Percentiles rank a stretch among this genome's conserved stretches.
Conservation (phyloP, 495 filamentous ascomycete species). For the Penicillium longicatenatum region DNA sequence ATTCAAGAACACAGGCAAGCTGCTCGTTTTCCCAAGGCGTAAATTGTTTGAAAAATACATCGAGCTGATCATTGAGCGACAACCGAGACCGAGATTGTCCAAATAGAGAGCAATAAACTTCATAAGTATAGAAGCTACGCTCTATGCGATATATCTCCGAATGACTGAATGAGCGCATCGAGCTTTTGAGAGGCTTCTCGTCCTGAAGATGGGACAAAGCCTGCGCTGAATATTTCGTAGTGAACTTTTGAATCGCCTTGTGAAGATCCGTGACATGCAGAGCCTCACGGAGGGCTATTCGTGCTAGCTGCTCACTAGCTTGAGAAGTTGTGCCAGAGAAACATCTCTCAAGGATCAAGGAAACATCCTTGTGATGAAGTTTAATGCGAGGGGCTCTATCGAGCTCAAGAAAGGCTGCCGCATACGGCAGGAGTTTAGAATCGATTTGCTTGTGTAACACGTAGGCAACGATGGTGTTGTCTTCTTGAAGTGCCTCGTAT, state of each 20-base stretch:
- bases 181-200: neutral
- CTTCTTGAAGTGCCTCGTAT: neutral
- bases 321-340: neutral
- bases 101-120: neutral
- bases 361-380: neutral
- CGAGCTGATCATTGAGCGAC: neutral
- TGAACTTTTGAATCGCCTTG: neutral
- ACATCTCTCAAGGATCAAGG: neutral
- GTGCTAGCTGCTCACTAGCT: neutral
- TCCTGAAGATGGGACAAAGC: neutral
- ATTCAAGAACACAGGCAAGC: neutral
- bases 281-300: neutral
- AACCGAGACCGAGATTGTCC: neutral
- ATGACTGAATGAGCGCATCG: neutral
- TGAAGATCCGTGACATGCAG: neutral
- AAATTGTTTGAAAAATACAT: neutral
- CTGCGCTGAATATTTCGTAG: neutral
- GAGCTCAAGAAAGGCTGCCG: neutral
- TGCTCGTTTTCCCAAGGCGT: conserved; percentile 2
- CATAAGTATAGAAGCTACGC: neutral
- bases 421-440: neutral
- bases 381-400: neutral
- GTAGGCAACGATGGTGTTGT: neutral
- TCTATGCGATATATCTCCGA: neutral
- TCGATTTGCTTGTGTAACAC: neutral